Evolutionary conservation across 129 eudicot species (phyloP).

Genomic region (Artemisia annua): DNA sequence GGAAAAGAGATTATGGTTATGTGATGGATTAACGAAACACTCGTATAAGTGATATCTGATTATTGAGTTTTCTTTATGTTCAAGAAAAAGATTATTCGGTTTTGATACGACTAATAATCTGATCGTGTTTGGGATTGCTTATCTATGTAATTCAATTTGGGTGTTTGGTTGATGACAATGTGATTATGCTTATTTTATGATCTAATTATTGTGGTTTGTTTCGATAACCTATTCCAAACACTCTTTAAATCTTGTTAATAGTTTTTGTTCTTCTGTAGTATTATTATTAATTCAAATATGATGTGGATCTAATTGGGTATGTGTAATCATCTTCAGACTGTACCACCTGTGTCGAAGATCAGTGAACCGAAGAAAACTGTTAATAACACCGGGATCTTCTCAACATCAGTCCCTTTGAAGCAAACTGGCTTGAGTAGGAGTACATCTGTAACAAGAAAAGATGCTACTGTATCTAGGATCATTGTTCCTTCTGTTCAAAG

Average conservation of each 20-base stretch:
- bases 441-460: slow-evolving; percentile 22
- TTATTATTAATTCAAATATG: neutral
- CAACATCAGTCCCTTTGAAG: slow-evolving; percentile 40
- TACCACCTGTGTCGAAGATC: slow-evolving; percentile 51
- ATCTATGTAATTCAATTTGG: too few relatives aligned
- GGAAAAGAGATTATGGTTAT: too few relatives aligned
- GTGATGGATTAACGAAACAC: too few relatives aligned
- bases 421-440: slow-evolving; percentile 16
- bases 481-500: slow-evolving; percentile 41
- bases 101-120: too few relatives aligned
- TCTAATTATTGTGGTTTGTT: too few relatives aligned
- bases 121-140: too few relatives aligned
- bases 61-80: too few relatives aligned
- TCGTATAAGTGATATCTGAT: too few relatives aligned
- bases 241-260: too few relatives aligned
- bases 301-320: neutral
- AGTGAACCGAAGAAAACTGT: slow-evolving; percentile 53
- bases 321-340: slow-evolving; percentile 37
- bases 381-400: slow-evolving; percentile 28
- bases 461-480: slow-evolving; percentile 27
- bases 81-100: too few relatives aligned
- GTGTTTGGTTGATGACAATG: neutral
- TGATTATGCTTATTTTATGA: too few relatives aligned
- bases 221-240: too few relatives aligned
- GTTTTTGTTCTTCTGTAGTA: neutral